These are phyloP conservation scores for Sclerospora graminicola DNA, from an alignment of 352 stramenopile genomes.

Conservation along the genomic window DNA sequence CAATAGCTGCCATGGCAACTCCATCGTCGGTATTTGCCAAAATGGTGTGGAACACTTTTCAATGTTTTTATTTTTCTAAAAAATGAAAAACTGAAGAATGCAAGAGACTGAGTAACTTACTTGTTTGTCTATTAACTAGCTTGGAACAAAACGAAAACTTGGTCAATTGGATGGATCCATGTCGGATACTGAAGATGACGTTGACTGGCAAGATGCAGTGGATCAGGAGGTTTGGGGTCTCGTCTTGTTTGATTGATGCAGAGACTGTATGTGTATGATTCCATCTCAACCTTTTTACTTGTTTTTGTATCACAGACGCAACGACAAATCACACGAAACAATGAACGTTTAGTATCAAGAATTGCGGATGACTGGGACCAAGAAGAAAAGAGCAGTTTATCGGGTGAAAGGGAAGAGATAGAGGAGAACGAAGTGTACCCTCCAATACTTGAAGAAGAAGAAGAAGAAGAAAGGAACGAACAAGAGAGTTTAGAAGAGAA, in stretches of 20 bases:
- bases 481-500: conserved; percentile 1
- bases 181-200: conserved; percentile 12
- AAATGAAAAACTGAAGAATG: no score
- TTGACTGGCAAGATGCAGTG: conserved; percentile 7
- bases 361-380: background rate
- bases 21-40: conserved; percentile 24
- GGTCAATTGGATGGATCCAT: conserved; percentile 22
- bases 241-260: background rate
- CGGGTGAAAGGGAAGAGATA: background rate
- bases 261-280: background rate
- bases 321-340: background rate
- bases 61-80: no score
- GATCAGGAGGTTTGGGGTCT: conserved; percentile 4
- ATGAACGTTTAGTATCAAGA: background rate
- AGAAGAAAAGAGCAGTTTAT: background rate
- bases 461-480: no score
- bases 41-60: conserved; percentile 16
- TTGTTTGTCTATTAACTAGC: conserved; percentile 8
- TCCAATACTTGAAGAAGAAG: background rate
- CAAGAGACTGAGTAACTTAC: background rate
- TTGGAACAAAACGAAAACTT: conserved; percentile 26
- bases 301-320: background rate
- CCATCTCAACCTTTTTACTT: background rate
- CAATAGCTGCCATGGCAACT: conserved; percentile 4
- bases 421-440: background rate